Percentiles rank a stretch among this genome's conserved stretches.
Evolutionary conservation across 345 rosid species (phyloP).

Genomic region (Arabidopsis suecica): DNA sequence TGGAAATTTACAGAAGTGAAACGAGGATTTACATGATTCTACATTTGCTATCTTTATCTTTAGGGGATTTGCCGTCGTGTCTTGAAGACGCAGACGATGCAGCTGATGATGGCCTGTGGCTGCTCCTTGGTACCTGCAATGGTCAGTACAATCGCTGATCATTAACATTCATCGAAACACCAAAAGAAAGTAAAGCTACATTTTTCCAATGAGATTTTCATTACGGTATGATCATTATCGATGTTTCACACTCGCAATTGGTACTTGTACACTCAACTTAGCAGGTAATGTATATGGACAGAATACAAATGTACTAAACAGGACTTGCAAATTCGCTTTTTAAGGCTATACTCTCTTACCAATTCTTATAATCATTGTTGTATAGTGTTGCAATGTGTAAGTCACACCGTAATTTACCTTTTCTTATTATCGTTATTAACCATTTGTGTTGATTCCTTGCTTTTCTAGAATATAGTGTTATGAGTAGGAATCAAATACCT

Average conservation of each 20-base stretch:
- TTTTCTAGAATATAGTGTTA: not conserved
- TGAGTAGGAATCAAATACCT: constrained; percentile 51
- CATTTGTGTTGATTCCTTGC: not conserved
- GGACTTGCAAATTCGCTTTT: not conserved
- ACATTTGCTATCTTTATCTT: constrained; percentile 73
- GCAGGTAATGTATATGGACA: not conserved
- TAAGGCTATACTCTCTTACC: not conserved
- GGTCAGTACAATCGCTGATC: not conserved
- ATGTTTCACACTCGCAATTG: constrained; percentile 5
- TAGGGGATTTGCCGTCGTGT: constrained; percentile 62
- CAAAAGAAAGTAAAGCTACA: not conserved
- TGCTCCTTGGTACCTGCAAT: constrained; percentile 65
- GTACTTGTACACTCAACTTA: not conserved
- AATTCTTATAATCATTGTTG: not conserved
- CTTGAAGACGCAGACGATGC: constrained; percentile 51
- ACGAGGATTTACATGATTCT: constrained; percentile 62
- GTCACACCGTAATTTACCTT: constrained; percentile 3
- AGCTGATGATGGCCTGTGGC: constrained; percentile 57
- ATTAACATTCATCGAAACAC: not conserved
- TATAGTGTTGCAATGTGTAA: not conserved
- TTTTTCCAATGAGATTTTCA: not conserved
- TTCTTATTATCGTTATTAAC: not conserved
- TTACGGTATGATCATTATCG: not conserved
- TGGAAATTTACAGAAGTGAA: constrained; percentile 40
- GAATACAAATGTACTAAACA: not conserved